phyloP scores from a whole-genome alignment of 208 protist species.

The Entamoeba histolytica region DNA sequence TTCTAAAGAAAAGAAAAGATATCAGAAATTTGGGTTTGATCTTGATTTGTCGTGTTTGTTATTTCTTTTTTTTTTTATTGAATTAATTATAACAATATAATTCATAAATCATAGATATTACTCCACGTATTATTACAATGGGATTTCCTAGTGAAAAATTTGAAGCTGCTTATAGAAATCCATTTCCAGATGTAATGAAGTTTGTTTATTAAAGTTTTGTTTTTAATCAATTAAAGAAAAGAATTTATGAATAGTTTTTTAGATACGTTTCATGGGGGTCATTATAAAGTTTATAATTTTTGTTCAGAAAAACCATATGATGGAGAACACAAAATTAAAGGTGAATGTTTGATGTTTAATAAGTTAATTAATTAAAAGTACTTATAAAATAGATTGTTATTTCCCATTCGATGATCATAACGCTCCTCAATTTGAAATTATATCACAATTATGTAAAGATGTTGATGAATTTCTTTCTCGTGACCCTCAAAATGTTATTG shows the following conservation, averaged over 20 bases:
- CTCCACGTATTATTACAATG: slow-evolving; percentile 41
- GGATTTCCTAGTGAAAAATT: slow-evolving; percentile 34
- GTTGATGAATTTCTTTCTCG: not conserved
- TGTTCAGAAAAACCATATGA: slow-evolving; percentile 38
- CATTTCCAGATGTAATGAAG: slow-evolving; percentile 9
- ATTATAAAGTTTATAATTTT: slow-evolving; percentile 53
- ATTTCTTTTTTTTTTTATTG: too few relatives aligned
- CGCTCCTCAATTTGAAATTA: not conserved
- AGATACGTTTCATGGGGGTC: slow-evolving; percentile 49
- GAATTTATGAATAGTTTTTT: too few relatives aligned
- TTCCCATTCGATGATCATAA: slow-evolving; percentile 46
- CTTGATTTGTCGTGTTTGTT: slow-evolving; percentile 42
- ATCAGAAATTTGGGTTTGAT: slow-evolving; percentile 33
- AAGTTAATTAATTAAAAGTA: too few relatives aligned
- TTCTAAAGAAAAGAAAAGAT: not conserved
- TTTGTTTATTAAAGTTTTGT: too few relatives aligned
- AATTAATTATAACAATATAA: too few relatives aligned
- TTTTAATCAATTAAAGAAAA: too few relatives aligned
- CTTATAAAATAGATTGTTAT: not conserved
- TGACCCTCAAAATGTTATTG: not conserved
- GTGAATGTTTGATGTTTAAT: too few relatives aligned
- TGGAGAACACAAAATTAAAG: slow-evolving; percentile 27
- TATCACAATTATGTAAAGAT: not conserved
- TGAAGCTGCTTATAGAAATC: slow-evolving; percentile 71
- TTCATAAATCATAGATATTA: too few relatives aligned